Percentiles rank a stretch among this genome's conserved stretches.
These are phyloP conservation scores for Zanthoxylum bungeanum DNA, from an alignment of 345 rosid genomes.

Conservation along the genomic window DNA sequence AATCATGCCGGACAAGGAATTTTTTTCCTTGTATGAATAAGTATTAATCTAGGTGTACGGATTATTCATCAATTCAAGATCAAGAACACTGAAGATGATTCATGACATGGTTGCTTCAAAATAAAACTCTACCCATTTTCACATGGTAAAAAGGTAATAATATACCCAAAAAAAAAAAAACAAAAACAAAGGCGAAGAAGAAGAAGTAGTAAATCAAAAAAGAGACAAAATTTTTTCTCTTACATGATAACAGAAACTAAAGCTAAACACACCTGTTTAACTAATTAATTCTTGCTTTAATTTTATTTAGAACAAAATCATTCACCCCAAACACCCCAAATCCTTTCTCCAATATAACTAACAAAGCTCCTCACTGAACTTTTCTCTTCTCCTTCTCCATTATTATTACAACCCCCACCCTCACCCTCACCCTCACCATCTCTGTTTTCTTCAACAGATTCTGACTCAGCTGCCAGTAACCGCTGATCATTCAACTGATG, in stretches of 20 bases:
- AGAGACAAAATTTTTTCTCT: not conserved
- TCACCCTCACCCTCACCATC: not conserved
- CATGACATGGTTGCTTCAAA: too few species aligned
- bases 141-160: constrained; percentile 1
- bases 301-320: not conserved
- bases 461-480: constrained; percentile 1
- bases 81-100: too few species aligned
- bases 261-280: constrained; percentile 4
- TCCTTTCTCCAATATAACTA: constrained; percentile 67
- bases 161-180: too few species aligned
- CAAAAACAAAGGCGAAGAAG: not conserved
- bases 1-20: too few species aligned
- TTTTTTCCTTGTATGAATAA: too few species aligned
- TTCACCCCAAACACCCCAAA: constrained; percentile 63
- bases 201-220: not conserved
- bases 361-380: constrained; percentile 49
- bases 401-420: constrained; percentile 11
- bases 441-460: constrained; percentile 22
- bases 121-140: constrained; percentile 9
- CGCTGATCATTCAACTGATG: not conserved
- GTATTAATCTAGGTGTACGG: too few species aligned
- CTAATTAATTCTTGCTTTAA: not conserved
- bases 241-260: not conserved
- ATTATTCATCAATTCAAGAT: too few species aligned
- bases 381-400: constrained; percentile 34